Evolutionary conservation across 495 filamentous ascomycete genomes (phyloP).

Genomic region (Lasiosphaeria ovina): DNA sequence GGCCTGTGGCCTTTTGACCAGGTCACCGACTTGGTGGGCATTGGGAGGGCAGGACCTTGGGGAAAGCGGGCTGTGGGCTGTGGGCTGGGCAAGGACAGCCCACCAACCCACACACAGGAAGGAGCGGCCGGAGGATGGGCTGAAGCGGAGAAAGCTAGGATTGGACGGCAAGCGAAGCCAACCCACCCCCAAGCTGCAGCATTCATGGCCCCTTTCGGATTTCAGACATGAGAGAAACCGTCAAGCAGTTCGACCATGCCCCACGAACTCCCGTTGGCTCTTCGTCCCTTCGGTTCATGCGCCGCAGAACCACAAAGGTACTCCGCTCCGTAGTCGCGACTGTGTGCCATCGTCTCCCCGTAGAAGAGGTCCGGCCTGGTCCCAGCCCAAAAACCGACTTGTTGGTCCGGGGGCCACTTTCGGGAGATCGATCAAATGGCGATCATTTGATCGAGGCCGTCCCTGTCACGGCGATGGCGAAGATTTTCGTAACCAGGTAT

Average conservation of each 20-base stretch:
- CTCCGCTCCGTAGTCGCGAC: background rate
- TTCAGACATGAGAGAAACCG: background rate
- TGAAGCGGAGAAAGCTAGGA: background rate
- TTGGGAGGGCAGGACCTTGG: background rate
- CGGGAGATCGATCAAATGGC: slow-evolving; percentile 1
- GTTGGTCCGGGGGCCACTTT: background rate
- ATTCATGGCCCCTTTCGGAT: background rate
- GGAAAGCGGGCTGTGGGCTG: background rate
- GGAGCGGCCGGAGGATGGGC: background rate
- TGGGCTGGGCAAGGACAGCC: background rate
- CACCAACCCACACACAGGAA: background rate
- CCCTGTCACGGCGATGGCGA: slow-evolving; percentile 1
- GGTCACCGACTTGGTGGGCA: no score
- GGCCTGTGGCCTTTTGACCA: no score
- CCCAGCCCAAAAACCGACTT: background rate
- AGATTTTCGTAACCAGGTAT: background rate
- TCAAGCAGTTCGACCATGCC: background rate
- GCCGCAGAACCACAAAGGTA: background rate
- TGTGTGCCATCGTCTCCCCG: background rate
- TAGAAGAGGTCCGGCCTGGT: background rate
- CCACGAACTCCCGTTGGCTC: background rate
- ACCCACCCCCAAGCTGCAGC: background rate
- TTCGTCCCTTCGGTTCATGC: no score
- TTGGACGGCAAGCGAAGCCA: background rate
- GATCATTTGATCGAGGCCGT: background rate